These are phyloP conservation scores for Mortierella hygrophila DNA, from an alignment of 192 early-diverging fungal species.

Conservation along the genomic window DNA sequence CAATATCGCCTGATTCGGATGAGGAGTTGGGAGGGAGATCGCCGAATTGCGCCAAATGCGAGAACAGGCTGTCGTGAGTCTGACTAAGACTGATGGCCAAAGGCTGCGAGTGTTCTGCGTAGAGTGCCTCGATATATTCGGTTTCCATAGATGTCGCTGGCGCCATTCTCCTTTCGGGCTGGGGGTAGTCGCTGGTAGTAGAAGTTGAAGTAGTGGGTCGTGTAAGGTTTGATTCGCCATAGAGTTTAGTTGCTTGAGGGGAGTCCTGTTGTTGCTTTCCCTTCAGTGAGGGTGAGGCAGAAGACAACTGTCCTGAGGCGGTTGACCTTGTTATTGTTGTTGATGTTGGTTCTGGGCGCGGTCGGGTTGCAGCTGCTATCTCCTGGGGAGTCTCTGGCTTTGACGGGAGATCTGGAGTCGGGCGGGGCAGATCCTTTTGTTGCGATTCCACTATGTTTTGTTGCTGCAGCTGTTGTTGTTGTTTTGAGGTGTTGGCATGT, in stretches of 20 bases:
- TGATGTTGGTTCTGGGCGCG: neutral
- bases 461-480: neutral
- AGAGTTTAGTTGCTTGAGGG: neutral
- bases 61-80: neutral
- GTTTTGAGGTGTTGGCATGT: slow-evolving; percentile 10
- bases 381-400: neutral
- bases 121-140: slow-evolving; percentile 45
- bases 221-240: neutral
- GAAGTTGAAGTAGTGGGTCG: neutral
- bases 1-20: slow-evolving; percentile 36
- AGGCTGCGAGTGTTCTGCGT: slow-evolving; percentile 11
- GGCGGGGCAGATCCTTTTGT: neutral
- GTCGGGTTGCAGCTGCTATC: neutral
- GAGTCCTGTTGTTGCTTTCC: neutral
- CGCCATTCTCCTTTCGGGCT: neutral
- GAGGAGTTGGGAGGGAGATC: slow-evolving; percentile 4
- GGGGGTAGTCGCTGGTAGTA: too few relatives aligned
- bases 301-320: neutral
- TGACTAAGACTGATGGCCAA: neutral
- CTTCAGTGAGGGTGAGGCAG: neutral
- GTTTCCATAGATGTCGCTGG: slow-evolving; percentile 49
- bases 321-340: neutral
- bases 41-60: neutral
- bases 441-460: neutral
- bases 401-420: neutral